These are phyloP conservation scores for Testicularia cyperi DNA, from an alignment of 1,284 basidiomycete genomes.

Conservation along the genomic window DNA sequence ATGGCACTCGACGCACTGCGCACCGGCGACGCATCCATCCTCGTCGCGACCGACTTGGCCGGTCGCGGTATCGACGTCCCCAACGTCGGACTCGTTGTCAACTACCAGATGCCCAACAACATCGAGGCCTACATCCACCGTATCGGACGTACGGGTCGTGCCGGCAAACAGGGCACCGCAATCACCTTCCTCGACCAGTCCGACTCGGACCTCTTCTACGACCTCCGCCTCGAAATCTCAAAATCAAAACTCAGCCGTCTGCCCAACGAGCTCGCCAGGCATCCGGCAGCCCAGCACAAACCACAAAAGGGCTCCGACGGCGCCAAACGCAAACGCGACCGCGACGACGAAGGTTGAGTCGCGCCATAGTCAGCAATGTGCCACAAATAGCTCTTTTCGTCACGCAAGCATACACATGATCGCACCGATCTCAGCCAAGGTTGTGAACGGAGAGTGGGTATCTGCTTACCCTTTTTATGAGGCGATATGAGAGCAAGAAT, in stretches of 20 bases:
- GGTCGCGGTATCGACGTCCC: conserved; percentile 98
- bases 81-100: conserved; percentile 91
- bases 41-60: conserved; percentile 96
- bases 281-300: conserved; percentile 48
- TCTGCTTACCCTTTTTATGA: too few species aligned
- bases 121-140: conserved; percentile 97
- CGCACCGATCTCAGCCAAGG: too few species aligned
- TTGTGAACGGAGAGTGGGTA: too few species aligned
- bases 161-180: conserved; percentile 86
- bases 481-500: too few species aligned
- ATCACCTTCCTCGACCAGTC: conserved; percentile 95
- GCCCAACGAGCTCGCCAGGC: conserved; percentile 40
- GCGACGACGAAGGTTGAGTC: conserved; percentile 37
- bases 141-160: conserved; percentile 95
- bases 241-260: conserved; percentile 49
- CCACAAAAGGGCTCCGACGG: conserved; percentile 19
- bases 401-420: too few species aligned
- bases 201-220: conserved; percentile 85
- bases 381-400: too few species aligned
- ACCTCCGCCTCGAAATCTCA: conserved; percentile 48
- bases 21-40: conserved; percentile 74
- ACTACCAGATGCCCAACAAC: conserved; percentile 92
- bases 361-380: neutral
- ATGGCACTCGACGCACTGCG: conserved; percentile 82
- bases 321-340: conserved; percentile 23